Percentiles rank a stretch among this genome's conserved stretches.
Conservation (phyloP, 805 yeast genomes). For the Suhomyces sp. region DNA sequence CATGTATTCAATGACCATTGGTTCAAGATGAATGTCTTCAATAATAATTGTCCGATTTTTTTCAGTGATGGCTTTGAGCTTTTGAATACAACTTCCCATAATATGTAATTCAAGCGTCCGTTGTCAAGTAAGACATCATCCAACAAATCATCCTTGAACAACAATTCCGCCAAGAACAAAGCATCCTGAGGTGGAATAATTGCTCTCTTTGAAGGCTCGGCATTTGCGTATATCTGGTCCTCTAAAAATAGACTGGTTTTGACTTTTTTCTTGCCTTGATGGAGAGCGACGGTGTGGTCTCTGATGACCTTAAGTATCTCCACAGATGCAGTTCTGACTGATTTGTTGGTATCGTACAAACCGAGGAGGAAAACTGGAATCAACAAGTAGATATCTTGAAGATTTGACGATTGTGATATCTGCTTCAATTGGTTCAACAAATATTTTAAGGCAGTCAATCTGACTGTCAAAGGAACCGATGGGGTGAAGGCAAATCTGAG, state of each 20-base stretch:
- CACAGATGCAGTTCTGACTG: constrained; percentile 41
- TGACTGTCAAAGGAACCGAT: constrained; percentile 55
- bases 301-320: constrained; percentile 20
- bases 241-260: constrained; percentile 42
- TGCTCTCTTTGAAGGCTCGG: constrained; percentile 44
- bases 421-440: constrained; percentile 37
- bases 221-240: constrained; percentile 56
- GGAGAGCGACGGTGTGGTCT: constrained; percentile 37
- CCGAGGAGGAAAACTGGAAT: constrained; percentile 59
- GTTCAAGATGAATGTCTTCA: constrained; percentile 61
- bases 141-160: constrained; percentile 19
- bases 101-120: constrained; percentile 19
- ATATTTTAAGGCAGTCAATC: constrained; percentile 47
- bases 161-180: constrained; percentile 30
- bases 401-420: constrained; percentile 20
- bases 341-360: constrained; percentile 47
- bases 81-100: constrained; percentile 37
- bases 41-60: constrained; percentile 52
- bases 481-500: constrained; percentile 56
- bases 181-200: constrained; percentile 67
- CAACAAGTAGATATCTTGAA: constrained; percentile 45
- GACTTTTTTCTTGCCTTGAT: constrained; percentile 27
- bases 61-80: constrained; percentile 45
- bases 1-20: constrained; percentile 49
- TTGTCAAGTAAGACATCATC: constrained; percentile 31